These are phyloP conservation scores for Mycena belliarum DNA, from an alignment of 768 basidiomycete genomes.

Conservation along the genomic window DNA sequence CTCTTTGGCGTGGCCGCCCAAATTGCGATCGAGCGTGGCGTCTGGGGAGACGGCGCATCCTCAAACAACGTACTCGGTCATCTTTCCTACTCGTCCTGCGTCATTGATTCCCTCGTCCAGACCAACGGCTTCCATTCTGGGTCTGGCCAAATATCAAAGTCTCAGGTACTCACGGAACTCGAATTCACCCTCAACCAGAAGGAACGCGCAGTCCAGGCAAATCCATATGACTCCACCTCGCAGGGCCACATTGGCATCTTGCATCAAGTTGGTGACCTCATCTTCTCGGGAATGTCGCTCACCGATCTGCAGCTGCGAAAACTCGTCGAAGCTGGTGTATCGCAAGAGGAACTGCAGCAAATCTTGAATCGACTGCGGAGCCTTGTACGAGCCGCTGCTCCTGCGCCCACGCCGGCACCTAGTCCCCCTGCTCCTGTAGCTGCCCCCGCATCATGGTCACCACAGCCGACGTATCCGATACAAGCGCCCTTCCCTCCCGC, in stretches of 20 bases:
- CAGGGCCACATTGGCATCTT: conserved; percentile 77
- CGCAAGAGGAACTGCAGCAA: conserved; percentile 75
- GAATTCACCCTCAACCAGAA: conserved; percentile 83
- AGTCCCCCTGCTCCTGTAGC: conserved; percentile 7
- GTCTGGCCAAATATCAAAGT: conserved; percentile 59
- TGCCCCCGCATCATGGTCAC: conserved; percentile 21
- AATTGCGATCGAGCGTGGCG: conserved; percentile 78
- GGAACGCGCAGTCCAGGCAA: conserved; percentile 68
- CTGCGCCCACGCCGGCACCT: conserved; percentile 34
- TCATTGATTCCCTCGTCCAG: conserved; percentile 23
- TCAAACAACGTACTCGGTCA: conserved; percentile 37
- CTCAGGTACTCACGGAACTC: conserved; percentile 81
- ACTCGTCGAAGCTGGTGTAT: conserved; percentile 78
- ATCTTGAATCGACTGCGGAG: conserved; percentile 72
- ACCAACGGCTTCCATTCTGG: conserved; percentile 36
- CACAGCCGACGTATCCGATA: conserved; percentile 32
- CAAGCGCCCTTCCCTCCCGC: conserved; percentile 22
- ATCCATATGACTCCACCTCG: conserved; percentile 69
- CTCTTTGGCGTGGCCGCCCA: conserved; percentile 85
- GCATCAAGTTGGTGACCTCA: conserved; percentile 62
- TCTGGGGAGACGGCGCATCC: conserved; percentile 66
- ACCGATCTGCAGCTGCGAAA: conserved; percentile 53
- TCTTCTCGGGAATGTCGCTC: conserved; percentile 10
- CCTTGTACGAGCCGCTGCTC: conserved; percentile 49
- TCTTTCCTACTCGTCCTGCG: conserved; percentile 10